phyloP scores from a whole-genome alignment of 768 basidiomycete genomes.

The Trichaptum fuscoviolaceum region DNA sequence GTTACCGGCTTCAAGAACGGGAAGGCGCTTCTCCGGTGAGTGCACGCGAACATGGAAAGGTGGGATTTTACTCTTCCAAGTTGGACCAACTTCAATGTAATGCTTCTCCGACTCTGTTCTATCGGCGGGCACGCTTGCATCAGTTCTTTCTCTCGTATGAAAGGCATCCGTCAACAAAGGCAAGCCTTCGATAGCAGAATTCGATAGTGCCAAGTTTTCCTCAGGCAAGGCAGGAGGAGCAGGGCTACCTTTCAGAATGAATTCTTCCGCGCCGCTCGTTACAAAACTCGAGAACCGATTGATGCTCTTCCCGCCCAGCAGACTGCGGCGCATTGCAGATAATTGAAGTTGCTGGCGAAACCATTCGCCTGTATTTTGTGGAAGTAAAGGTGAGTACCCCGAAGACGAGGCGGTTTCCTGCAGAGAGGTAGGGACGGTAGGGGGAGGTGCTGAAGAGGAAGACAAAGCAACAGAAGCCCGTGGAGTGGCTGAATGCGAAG shows the following conservation, averaged over 20 bases:
- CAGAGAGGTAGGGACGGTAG: conserved; percentile 15
- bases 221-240: conserved; percentile 4
- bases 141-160: neutral
- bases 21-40: conserved; percentile 71
- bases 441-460: neutral
- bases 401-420: conserved; percentile 20
- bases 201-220: neutral
- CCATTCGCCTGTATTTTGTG: conserved; percentile 72
- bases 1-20: conserved; percentile 38
- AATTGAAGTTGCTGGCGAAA: conserved; percentile 39
- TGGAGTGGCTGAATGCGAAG: conserved; percentile 46
- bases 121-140: conserved; percentile 24
- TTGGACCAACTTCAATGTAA: conserved; percentile 62
- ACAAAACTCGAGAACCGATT: conserved; percentile 88
- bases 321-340: conserved; percentile 29
- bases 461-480: conserved; percentile 23
- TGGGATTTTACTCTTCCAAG: conserved; percentile 72
- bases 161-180: conserved; percentile 6
- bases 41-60: conserved; percentile 72
- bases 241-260: conserved; percentile 62
- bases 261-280: conserved; percentile 80
- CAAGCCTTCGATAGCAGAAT: neutral
- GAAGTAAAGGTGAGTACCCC: conserved; percentile 36
- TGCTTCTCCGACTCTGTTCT: conserved; percentile 61
- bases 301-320: conserved; percentile 71